Conservation (phyloP, 2,329 filamentous ascomycete genomes). For the Botrytis fragariae region DNA sequence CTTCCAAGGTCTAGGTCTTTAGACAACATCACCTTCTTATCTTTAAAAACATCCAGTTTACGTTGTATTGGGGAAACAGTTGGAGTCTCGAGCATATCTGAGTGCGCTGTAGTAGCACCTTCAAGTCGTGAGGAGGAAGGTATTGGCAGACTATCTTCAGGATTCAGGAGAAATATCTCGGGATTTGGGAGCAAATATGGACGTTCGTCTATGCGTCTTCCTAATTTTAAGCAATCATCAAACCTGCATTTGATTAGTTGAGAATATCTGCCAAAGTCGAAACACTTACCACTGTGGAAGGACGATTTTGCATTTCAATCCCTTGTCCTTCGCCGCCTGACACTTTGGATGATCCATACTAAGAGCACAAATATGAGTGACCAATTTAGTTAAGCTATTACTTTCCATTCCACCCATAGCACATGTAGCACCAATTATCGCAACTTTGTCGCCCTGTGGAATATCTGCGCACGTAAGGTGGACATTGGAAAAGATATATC, state of each 20-base stretch:
- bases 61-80: slow-evolving; percentile 46
- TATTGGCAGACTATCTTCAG: slow-evolving; percentile 56
- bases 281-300: slow-evolving; percentile 77
- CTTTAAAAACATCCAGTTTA: slow-evolving; percentile 70
- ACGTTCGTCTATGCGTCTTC: slow-evolving; percentile 82
- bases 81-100: slow-evolving; percentile 43
- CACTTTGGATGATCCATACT: slow-evolving; percentile 73
- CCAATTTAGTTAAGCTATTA: slow-evolving; percentile 65
- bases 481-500: slow-evolving; percentile 84
- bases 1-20: slow-evolving; percentile 68
- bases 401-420: slow-evolving; percentile 85
- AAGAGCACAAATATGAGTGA: slow-evolving; percentile 87
- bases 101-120: slow-evolving; percentile 60
- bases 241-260: slow-evolving; percentile 61
- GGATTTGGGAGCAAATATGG: slow-evolving; percentile 86
- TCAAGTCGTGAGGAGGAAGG: slow-evolving; percentile 59
- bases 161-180: slow-evolving; percentile 66
- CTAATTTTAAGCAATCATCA: slow-evolving; percentile 91
- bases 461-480: slow-evolving; percentile 80
- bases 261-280: neutral
- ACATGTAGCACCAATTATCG: slow-evolving; percentile 83
- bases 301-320: slow-evolving; percentile 74
- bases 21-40: slow-evolving; percentile 75
- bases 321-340: slow-evolving; percentile 59
- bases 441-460: slow-evolving; percentile 82